Evolutionary conservation across 202 grass and related monocot genomes (phyloP).

Genomic region (Elaeis oleifera): DNA sequence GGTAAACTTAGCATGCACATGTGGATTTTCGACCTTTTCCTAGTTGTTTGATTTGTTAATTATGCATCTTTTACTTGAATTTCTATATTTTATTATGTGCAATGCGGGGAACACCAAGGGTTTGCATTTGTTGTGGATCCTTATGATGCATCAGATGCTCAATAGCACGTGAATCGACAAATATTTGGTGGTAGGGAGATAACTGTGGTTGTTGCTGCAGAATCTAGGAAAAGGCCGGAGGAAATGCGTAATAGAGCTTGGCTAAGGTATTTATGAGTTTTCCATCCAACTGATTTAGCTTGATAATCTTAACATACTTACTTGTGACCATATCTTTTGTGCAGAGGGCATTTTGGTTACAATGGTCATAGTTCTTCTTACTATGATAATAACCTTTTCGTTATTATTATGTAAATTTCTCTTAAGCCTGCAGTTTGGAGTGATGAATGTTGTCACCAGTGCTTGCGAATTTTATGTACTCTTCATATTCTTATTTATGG

Average conservation of each 20-base stretch:
- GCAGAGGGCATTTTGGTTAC: constrained; percentile 51
- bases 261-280: constrained; percentile 35
- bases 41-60: constrained; percentile 12
- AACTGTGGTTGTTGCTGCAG: constrained; percentile 84
- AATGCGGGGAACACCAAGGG: constrained; percentile 63
- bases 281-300: background rate
- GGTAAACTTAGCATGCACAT: constrained; percentile 27
- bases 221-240: constrained; percentile 80
- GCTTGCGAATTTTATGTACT: background rate
- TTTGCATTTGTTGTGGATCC: constrained; percentile 97
- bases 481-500: no score
- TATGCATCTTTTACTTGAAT: background rate
- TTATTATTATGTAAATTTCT: background rate
- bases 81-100: constrained; percentile 9
- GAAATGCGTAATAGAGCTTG: constrained; percentile 62
- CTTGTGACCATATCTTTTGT: constrained; percentile 8
- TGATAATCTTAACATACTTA: background rate
- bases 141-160: constrained; percentile 80
- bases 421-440: background rate
- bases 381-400: constrained; percentile 49
- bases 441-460: background rate
- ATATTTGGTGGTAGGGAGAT: constrained; percentile 80
- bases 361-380: constrained; percentile 58
- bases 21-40: constrained; percentile 16
- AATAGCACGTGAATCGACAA: constrained; percentile 93